phyloP scores from a whole-genome alignment of 2,329 filamentous ascomycete genomes.

The Orbilia blumenaviensis region DNA sequence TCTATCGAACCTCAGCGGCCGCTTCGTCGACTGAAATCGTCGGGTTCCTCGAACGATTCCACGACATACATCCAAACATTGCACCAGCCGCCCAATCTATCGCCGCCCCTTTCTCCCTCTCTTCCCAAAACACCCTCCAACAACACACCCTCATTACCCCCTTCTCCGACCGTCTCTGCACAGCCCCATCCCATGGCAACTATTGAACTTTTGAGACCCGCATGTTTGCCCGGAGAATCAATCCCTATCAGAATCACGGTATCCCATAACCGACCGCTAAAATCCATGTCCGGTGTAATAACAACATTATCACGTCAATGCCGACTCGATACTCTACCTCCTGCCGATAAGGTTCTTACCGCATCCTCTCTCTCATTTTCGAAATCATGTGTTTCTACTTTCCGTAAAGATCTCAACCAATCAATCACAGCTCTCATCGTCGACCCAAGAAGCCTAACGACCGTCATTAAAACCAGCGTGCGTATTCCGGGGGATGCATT shows the following conservation, averaged over 20 bases:
- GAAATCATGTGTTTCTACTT: conserved; percentile 82
- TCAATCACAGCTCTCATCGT: conserved; percentile 88
- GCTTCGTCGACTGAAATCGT: conserved; percentile 51
- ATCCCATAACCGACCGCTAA: conserved; percentile 86
- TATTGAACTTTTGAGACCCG: conserved; percentile 81
- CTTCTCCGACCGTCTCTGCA: conserved; percentile 44
- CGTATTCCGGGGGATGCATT: conserved; percentile 90
- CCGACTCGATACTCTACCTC: conserved; percentile 79
- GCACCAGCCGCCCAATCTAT: conserved; percentile 70
- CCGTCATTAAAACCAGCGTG: conserved; percentile 82
- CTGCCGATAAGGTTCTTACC: conserved; percentile 68
- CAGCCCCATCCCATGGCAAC: conserved; percentile 72
- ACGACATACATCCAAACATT: conserved; percentile 49
- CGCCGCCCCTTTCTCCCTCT: conserved; percentile 70
- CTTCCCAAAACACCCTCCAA: conserved; percentile 62
- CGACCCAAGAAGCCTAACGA: conserved; percentile 78
- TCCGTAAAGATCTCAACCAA: conserved; percentile 92
- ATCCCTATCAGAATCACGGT: conserved; percentile 82
- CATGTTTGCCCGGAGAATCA: conserved; percentile 84
- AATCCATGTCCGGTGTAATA: conserved; percentile 91
- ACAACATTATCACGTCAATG: conserved; percentile 91
- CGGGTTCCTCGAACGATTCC: conserved; percentile 55
- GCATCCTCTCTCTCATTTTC: conserved; percentile 83
- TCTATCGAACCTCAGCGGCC: conserved; percentile 87
- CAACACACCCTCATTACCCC: conserved; percentile 36